phyloP scores from a whole-genome alignment of 768 basidiomycete species.

The Hemileccinum impolitum region DNA sequence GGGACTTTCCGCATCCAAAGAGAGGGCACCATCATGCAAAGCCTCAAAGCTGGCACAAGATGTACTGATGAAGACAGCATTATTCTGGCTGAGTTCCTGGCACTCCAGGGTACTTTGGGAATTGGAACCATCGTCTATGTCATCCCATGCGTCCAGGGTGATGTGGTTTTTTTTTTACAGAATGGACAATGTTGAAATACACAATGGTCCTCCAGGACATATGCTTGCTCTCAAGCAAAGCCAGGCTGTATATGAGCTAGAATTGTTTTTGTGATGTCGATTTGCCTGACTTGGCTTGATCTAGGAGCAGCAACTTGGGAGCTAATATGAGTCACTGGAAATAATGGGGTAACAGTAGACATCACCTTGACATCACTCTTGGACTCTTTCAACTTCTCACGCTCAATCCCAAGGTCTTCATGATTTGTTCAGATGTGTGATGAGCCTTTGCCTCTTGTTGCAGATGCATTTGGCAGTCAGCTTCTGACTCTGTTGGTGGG shows the following conservation, averaged over 20 bases:
- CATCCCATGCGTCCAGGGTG: conserved; percentile 61
- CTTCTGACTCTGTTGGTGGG: conserved; percentile 60
- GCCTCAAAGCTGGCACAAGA: conserved; percentile 10
- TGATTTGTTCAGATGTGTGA: conserved; percentile 75
- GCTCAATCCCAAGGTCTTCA: conserved; percentile 70
- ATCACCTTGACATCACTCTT: conserved; percentile 74
- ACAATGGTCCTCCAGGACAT: conserved; percentile 70
- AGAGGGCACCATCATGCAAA: conserved; percentile 4
- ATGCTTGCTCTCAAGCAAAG: conserved; percentile 64
- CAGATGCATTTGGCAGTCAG: conserved; percentile 59
- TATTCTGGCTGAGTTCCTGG: conserved; percentile 30
- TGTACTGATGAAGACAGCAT: conserved; percentile 12
- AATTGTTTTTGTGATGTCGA: conserved; percentile 77
- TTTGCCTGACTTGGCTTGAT: conserved; percentile 78
- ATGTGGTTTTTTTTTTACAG: conserved; percentile 65
- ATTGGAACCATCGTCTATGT: conserved; percentile 51
- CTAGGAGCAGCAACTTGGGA: conserved; percentile 63
- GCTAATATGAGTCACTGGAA: conserved; percentile 20
- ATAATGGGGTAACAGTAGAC: not conserved
- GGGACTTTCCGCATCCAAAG: conserved; percentile 16
- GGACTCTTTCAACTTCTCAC: conserved; percentile 57
- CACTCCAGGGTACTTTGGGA: conserved; percentile 33
- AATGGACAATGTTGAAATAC: conserved; percentile 73
- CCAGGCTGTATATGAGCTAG: conserved; percentile 77
- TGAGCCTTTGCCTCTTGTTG: conserved; percentile 70